A percentile compares a stretch with the other conserved stretches of the same genome.
phyloP scores from a whole-genome alignment of 2,329 filamentous ascomycete genomes.

The Ophiosphaerella korrae region DNA sequence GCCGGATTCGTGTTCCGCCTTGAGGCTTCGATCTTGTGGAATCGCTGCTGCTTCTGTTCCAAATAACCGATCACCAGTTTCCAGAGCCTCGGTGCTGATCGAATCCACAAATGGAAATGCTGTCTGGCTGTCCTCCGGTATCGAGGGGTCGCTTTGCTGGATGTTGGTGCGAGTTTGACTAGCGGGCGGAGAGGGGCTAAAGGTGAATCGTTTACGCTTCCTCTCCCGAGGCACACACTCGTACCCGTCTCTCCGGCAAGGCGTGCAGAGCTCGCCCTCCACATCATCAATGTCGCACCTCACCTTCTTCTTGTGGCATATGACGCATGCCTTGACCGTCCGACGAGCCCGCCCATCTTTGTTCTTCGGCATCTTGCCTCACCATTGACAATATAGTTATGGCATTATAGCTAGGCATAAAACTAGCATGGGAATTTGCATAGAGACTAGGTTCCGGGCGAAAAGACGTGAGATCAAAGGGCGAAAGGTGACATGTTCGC shows the following conservation, averaged over 20 bases:
- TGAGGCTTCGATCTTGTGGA: slow-evolving; percentile 17
- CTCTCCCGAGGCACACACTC: slow-evolving; percentile 39
- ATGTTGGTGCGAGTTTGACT: slow-evolving; percentile 14
- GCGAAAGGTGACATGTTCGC: background rate
- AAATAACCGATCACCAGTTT: slow-evolving; percentile 5
- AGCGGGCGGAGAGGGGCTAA: slow-evolving; percentile 36
- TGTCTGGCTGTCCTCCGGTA: slow-evolving; percentile 15
- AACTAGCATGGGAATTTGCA: no score
- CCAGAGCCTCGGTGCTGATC: slow-evolving; percentile 6
- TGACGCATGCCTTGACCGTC: slow-evolving; percentile 47
- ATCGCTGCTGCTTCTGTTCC: slow-evolving; percentile 4
- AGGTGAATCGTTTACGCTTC: slow-evolving; percentile 41
- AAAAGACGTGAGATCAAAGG: background rate
- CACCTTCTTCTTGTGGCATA: slow-evolving; percentile 53
- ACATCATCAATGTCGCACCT: slow-evolving; percentile 33
- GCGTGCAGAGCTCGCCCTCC: slow-evolving; percentile 46
- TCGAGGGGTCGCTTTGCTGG: slow-evolving; percentile 13
- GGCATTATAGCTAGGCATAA: no score
- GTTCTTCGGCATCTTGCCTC: slow-evolving; percentile 15
- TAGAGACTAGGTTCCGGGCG: background rate
- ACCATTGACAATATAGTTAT: background rate
- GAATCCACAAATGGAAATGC: slow-evolving; percentile 5
- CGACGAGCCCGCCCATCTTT: slow-evolving; percentile 28
- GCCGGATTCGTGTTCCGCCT: slow-evolving; percentile 24
- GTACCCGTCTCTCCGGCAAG: slow-evolving; percentile 42